Percentiles rank a stretch among this genome's conserved stretches.
Evolutionary conservation across 768 basidiomycete species (phyloP).

Genomic region (Boletus tomentosulus): DNA sequence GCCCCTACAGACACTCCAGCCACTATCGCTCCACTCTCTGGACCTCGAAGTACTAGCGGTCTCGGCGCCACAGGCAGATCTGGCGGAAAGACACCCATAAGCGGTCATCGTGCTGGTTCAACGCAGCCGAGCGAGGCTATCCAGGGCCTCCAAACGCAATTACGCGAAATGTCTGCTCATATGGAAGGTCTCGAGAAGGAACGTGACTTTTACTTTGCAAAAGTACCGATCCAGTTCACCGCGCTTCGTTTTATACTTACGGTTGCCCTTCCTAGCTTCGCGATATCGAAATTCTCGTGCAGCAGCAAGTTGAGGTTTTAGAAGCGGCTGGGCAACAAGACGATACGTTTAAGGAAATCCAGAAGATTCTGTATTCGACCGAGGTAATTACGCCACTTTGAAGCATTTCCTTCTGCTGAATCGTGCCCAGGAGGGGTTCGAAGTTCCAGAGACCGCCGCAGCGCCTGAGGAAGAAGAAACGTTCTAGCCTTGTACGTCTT

Average conservation of each 20-base stretch:
- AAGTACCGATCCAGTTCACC: conserved; percentile 48
- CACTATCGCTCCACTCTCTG: conserved; percentile 64
- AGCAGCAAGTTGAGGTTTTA: conserved; percentile 65
- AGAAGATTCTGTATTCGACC: conserved; percentile 91
- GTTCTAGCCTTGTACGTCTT: conserved; percentile 39
- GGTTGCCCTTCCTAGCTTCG: conserved; percentile 60
- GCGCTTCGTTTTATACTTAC: conserved; percentile 3
- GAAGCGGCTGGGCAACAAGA: conserved; percentile 58
- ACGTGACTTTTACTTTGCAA: conserved; percentile 97
- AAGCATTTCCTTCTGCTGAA: conserved; percentile 7
- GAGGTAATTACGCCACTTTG: conserved; percentile 52
- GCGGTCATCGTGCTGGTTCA: conserved; percentile 63
- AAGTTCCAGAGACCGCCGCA: conserved; percentile 67
- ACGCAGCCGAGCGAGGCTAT: conserved; percentile 66
- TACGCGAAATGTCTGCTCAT: conserved; percentile 76
- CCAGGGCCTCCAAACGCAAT: conserved; percentile 65
- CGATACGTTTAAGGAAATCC: conserved; percentile 67
- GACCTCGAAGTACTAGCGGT: conserved; percentile 37
- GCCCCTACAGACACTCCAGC: conserved; percentile 72
- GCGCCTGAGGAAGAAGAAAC: conserved; percentile 79
- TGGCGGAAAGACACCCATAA: conserved; percentile 69
- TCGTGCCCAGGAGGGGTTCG: conserved; percentile 76
- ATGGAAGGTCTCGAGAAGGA: conserved; percentile 95
- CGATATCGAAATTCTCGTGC: conserved; percentile 92
- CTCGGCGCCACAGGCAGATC: conserved; percentile 41